phyloP scores from a whole-genome alignment of 352 stramenopile genomes.

The Phytophthora chlamydospora region DNA sequence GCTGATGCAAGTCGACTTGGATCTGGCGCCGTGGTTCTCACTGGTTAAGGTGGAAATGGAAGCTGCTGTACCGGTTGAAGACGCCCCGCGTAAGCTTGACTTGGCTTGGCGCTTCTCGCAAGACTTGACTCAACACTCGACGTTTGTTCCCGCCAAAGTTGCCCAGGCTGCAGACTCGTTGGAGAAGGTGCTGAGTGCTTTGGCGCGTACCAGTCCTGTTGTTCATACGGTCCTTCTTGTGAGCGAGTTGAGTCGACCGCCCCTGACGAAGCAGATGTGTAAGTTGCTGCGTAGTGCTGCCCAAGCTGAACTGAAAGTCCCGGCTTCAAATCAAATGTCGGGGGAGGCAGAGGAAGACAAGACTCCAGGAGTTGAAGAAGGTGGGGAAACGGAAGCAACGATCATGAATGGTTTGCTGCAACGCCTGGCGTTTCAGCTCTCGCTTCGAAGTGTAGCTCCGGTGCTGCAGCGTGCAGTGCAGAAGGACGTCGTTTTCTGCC shows the following conservation, averaged over 20 bases:
- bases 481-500: constrained; percentile 43
- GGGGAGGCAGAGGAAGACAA: constrained; percentile 14
- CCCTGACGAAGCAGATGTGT: constrained; percentile 51
- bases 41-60: constrained; percentile 32
- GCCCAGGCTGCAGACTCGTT: constrained; percentile 32
- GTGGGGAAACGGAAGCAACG: constrained; percentile 9
- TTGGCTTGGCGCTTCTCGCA: constrained; percentile 48
- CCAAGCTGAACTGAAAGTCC: constrained; percentile 15
- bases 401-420: constrained; percentile 15
- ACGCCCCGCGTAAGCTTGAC: background rate
- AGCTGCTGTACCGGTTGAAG: background rate
- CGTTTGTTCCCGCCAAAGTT: constrained; percentile 52
- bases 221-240: constrained; percentile 50
- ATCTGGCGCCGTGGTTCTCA: constrained; percentile 73
- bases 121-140: constrained; percentile 50
- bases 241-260: constrained; percentile 55
- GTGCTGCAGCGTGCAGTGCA: constrained; percentile 45
- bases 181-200: constrained; percentile 25
- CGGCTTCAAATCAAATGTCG: background rate
- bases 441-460: constrained; percentile 34
- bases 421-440: constrained; percentile 33
- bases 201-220: background rate
- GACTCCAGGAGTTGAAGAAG: background rate
- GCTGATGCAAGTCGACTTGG: constrained; percentile 70
- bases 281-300: constrained; percentile 37